Conservation (phyloP, 2,329 filamentous ascomycete genomes). For the Elsinoe australis region DNA sequence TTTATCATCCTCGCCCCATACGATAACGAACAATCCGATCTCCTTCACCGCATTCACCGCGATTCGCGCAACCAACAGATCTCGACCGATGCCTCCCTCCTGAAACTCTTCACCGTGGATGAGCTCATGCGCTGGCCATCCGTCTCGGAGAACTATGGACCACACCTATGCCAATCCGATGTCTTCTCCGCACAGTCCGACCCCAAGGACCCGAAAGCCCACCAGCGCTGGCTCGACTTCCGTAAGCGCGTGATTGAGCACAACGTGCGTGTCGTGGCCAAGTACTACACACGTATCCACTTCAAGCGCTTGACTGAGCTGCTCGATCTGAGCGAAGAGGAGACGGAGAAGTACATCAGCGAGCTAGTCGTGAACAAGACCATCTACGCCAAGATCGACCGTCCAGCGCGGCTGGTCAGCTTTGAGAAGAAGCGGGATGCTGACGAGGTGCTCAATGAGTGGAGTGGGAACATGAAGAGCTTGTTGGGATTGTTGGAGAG, state of each 20-base stretch:
- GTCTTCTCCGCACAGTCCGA: constrained; percentile 65
- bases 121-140: constrained; percentile 99
- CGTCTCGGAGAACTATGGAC: constrained; percentile 79
- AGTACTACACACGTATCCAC: constrained; percentile 97
- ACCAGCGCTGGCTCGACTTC: constrained; percentile 84
- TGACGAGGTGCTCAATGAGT: constrained; percentile 95
- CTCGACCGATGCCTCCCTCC: constrained; percentile 65
- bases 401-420: constrained; percentile 82
- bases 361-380: constrained; percentile 96
- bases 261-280: constrained; percentile 93
- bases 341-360: constrained; percentile 98
- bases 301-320: constrained; percentile 85
- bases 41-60: constrained; percentile 84
- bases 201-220: constrained; percentile 63
- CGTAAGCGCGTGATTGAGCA: constrained; percentile 99
- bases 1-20: constrained; percentile 94
- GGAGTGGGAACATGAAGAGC: constrained; percentile 97
- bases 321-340: constrained; percentile 84
- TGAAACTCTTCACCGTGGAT: constrained; percentile 89
- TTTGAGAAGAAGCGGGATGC: constrained; percentile 93
- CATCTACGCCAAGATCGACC: constrained; percentile 94
- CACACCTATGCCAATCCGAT: constrained; percentile 79
- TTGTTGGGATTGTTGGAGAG: constrained; percentile 75
- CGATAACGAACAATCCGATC: constrained; percentile 97
- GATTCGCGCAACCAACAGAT: constrained; percentile 76